phyloP scores from a whole-genome alignment of 2,329 filamentous ascomycete species.

The Xenoacremonium recifei region DNA sequence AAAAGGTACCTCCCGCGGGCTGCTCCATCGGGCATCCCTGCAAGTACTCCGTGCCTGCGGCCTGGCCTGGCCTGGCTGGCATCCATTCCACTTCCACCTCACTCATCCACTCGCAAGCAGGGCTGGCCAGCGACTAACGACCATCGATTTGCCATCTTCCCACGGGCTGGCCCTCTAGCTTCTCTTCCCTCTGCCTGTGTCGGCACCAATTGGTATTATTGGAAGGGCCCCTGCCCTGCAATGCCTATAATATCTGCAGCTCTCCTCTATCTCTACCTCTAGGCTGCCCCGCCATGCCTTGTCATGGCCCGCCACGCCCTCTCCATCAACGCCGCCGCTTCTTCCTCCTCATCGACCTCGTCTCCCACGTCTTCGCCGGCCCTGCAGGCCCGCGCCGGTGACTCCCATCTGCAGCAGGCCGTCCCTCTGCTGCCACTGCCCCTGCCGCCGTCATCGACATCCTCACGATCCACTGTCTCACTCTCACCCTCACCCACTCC shows the following conservation, averaged over 20 bases:
- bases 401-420: constrained; percentile 27
- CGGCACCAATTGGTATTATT: background rate
- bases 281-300: constrained; percentile 27
- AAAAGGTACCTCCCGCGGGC: no score
- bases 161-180: no score
- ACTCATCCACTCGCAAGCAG: no score
- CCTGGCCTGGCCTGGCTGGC: no score
- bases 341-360: constrained; percentile 23
- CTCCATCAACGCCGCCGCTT: constrained; percentile 17
- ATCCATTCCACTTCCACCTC: no score
- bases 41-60: no score
- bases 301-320: constrained; percentile 14
- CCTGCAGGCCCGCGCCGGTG: constrained; percentile 24
- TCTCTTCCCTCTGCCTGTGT: no score
- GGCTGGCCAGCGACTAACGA: no score
- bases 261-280: constrained; percentile 8
- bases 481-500: constrained; percentile 11
- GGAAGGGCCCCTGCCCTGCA: background rate
- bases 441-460: constrained; percentile 10
- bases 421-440: constrained; percentile 33
- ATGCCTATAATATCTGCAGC: background rate
- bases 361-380: no score
- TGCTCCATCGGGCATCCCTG: no score
- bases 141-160: no score
- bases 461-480: constrained; percentile 26